phyloP scores from a whole-genome alignment of 108 stramenopile genomes.

The Nitzschia sp. region DNA sequence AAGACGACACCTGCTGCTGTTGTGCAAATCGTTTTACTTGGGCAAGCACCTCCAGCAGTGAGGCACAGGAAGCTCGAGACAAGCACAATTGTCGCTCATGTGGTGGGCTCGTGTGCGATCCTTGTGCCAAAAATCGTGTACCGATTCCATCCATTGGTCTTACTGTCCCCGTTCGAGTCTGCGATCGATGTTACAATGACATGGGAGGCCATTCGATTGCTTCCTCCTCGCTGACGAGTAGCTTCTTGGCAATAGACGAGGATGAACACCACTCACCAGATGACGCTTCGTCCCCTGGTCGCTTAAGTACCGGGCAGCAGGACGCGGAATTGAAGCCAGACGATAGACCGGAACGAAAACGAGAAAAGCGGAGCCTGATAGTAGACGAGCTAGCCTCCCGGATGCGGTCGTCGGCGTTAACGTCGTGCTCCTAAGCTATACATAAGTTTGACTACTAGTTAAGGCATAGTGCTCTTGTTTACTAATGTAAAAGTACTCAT shows the following conservation, averaged over 20 bases:
- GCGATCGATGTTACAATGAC: constrained; percentile 95
- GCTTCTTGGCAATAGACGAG: constrained; percentile 22
- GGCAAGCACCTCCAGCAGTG: constrained; percentile 87
- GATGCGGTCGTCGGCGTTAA: constrained; percentile 39
- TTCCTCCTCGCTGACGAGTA: constrained; percentile 26
- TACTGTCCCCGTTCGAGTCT: constrained; percentile 80
- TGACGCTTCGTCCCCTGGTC: constrained; percentile 5
- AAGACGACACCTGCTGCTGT: constrained; percentile 83
- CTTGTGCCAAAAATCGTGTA: constrained; percentile 85
- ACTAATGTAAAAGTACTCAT: no score
- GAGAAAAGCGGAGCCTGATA: constrained; percentile 58
- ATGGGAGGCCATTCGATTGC: constrained; percentile 50
- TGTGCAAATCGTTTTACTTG: constrained; percentile 93
- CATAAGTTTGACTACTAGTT: no score
- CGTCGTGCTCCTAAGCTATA: constrained; percentile 4
- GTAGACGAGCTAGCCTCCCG: constrained; percentile 75
- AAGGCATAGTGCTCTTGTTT: no score
- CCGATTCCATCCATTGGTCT: constrained; percentile 91
- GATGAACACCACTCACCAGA: background rate
- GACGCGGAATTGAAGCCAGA: background rate
- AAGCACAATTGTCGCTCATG: constrained; percentile 96
- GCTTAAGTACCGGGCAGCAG: background rate
- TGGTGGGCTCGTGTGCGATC: constrained; percentile 93
- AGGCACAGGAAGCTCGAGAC: constrained; percentile 92
- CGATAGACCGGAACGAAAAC: constrained; percentile 40